Conservation (phyloP, 495 filamentous ascomycete genomes). For the Neurospora sp. region DNA sequence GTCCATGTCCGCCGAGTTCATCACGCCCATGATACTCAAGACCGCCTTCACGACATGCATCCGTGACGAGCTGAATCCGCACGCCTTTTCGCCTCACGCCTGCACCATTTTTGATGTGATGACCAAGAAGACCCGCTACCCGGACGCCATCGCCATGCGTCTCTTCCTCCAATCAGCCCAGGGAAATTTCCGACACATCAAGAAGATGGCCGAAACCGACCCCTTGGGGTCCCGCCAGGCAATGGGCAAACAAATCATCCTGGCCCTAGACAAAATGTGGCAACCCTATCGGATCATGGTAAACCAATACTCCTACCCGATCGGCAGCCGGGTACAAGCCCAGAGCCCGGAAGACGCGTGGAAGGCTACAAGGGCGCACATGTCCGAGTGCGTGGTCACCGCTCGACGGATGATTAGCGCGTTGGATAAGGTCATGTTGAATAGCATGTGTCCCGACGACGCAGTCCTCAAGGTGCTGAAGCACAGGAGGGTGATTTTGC, state of each 20-base stretch:
- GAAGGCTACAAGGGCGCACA: constrained; percentile 5
- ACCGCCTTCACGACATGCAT: constrained; percentile 60
- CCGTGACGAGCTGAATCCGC: constrained; percentile 60
- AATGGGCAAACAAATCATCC: constrained; percentile 24
- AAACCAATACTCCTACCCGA: constrained; percentile 15
- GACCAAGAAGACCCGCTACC: constrained; percentile 26
- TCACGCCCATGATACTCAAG: constrained; percentile 49
- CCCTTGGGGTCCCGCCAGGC: constrained; percentile 8
- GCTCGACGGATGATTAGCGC: constrained; percentile 32
- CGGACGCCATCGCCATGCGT: constrained; percentile 34
- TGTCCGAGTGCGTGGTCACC: constrained; percentile 26
- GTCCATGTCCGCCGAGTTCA: constrained; percentile 31
- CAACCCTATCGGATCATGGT: constrained; percentile 21
- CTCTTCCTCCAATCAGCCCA: constrained; percentile 31
- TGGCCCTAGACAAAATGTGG: constrained; percentile 31
- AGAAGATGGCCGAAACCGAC: constrained; percentile 4
- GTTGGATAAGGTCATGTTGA: constrained; percentile 22
- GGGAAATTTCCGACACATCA: constrained; percentile 17
- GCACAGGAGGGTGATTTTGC: constrained; percentile 19
- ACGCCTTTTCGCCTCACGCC: constrained; percentile 43
- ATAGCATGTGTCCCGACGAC: constrained; percentile 12
- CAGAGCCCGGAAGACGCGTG: constrained; percentile 7
- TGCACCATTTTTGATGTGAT: constrained; percentile 49
- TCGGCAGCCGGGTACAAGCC: constrained; percentile 1
- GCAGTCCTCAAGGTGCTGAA: constrained; percentile 9